A percentile compares a stretch with the other conserved stretches of the same genome.
Evolutionary conservation across 495 filamentous ascomycete genomes (phyloP).

Genomic region (Polyplosphaeria fusca): DNA sequence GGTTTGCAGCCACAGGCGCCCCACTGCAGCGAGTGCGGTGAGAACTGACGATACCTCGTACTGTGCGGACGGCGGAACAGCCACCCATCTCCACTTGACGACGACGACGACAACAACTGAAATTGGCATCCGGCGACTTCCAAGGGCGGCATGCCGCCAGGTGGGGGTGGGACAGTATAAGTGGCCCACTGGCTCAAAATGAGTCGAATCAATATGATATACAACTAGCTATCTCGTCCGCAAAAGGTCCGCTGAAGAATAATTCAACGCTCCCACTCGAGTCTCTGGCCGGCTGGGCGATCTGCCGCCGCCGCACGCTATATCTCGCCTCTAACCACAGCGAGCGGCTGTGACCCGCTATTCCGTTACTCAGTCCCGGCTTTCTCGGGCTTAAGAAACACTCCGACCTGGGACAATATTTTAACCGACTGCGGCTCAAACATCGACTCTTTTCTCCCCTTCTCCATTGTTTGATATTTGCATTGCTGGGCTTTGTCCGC

Average conservation of each 20-base stretch:
- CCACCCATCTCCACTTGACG: too few relatives aligned
- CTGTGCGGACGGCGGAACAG: too few relatives aligned
- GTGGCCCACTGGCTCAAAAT: not conserved
- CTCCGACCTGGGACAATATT: conserved; percentile 1
- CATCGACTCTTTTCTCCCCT: conserved; percentile 1
- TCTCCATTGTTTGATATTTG: not conserved
- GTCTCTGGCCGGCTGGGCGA: not conserved
- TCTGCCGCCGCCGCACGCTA: conserved; percentile 4
- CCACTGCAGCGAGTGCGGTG: too few relatives aligned
- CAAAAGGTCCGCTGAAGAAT: not conserved
- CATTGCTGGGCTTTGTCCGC: not conserved
- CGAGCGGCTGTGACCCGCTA: conserved; percentile 1
- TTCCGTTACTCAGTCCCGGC: not conserved
- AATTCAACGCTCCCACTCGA: not conserved
- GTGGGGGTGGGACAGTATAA: too few relatives aligned
- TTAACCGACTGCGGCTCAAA: not conserved
- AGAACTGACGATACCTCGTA: too few relatives aligned
- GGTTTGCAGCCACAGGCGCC: too few relatives aligned
- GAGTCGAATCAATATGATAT: not conserved
- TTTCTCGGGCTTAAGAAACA: conserved; percentile 5
- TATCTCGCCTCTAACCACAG: not conserved
- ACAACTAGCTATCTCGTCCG: not conserved
- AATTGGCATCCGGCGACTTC: too few relatives aligned
- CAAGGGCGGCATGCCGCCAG: too few relatives aligned
- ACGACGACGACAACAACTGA: too few relatives aligned